Evolutionary conservation across 805 yeast species (phyloP), one percentile per base, ranked within the genome.

Genomic region (Cyberlindnera xishuangbannaensis): DNA sequence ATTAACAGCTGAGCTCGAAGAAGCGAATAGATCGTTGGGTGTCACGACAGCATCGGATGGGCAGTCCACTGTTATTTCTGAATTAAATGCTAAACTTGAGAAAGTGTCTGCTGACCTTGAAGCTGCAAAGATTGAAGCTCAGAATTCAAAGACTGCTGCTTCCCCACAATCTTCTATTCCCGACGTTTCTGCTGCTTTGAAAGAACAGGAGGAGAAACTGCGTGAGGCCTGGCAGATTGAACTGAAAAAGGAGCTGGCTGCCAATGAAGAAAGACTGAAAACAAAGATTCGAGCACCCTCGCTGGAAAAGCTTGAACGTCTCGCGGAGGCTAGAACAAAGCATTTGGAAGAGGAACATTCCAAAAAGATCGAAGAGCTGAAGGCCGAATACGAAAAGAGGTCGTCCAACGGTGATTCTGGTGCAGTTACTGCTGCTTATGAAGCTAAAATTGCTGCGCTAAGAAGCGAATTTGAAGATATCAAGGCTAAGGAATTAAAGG

Each of bases 241-340:
- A 18, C 34, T 55, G 9, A 34, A 30, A 11, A 31, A 31, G 13
- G 37, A 30, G 17, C 41, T 56, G 35, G 41, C 53, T 34, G 44
- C 31, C 15, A 55, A 52, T 10, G 29, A 41, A 9, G 50, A 53
- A 19, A 48, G 43, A 3, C 33, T 37, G 31, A 63, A 60, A 35
- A 53, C 43, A 15, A 53, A 50, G 30, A 41, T 65, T n/a, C 56
- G 69, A 34, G 63, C 56, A 1, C 63, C 67, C 14, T 53, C 61
- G 12, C 61, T 58, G 28, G 62, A 59, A 3, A 58, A 55, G 40
- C 54, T 66, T 11, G 32, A 45, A 10, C 44, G 35, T 18, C 11
- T 47, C 12, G 54, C 55, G 12, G 47, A 51, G 5, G 35, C 33
- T n/a, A 44, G 53, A 16, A 55, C 56, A 25, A 42, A 40, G 10